Base-by-base conservation (phyloP, 805 yeast genomes). In the Saccharomycopsis sp. region DNA sequence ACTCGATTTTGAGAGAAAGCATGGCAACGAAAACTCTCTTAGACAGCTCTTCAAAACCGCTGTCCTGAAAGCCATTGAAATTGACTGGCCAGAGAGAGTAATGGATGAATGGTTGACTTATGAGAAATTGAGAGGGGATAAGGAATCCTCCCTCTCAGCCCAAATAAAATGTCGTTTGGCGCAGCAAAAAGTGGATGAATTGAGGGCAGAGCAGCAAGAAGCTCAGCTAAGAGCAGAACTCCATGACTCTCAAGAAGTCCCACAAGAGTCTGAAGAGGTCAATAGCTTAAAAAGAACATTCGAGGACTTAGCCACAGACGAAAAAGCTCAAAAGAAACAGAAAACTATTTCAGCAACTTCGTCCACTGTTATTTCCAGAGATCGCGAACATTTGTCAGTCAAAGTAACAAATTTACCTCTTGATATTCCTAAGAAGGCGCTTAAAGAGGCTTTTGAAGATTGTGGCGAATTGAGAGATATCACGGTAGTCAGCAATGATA, bases 321-420 rank as follows among this genome's bases (percentile, higher is more conserved):
- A 16, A 15, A 37, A 23, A 51, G 64, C 59, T 24, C 57, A 59
- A 16, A 59, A 58, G 50, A 54, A 48, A 52, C 53, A 21, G 58
- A 51, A 51, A 61, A 57, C 34, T 41, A 47, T 24, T 29, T 12
- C 37, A 12, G 57, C 53, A 16, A 54, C 53, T 24, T 51, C 18
- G 53, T 60, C 52, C 48, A 62, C 46, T 53, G 66, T 53, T 57
- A 62, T 51, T 7, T 50, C 64, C 8, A 72, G 89, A 63, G 79
- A 81, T 56, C 69, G 95, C 64, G 95, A 89, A 68, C 71, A 78
- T 24, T 72, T 75, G 15, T 75, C 87, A 0, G 77, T 87, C 0
- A 69, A 81, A n/a, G 82, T 86, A 0, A 66, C 70, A 0, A 75
- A 79, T 46, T 63, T 87, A 2, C 79, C 85, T 0, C 41, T 58